These are phyloP conservation scores for Vitis hybrid DNA, from an alignment of 177 flowering plant genomes.

Conservation along the genomic window DNA sequence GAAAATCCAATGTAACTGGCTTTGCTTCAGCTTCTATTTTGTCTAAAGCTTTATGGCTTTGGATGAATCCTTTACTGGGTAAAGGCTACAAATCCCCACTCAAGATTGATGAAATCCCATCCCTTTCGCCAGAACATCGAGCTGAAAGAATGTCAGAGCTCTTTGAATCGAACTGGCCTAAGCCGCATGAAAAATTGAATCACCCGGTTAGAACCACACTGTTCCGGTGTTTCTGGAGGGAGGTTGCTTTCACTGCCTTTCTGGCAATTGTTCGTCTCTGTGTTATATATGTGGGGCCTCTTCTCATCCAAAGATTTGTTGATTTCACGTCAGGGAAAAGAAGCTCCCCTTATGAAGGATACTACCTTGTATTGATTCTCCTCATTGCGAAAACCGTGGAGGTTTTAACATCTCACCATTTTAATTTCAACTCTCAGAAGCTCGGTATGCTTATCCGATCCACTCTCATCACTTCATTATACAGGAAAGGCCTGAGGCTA, in stretches of 20 bases:
- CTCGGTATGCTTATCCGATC: conserved; percentile 83
- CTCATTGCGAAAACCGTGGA: conserved; percentile 69
- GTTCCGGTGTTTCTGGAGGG: conserved; percentile 84
- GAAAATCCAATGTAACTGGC: conserved; percentile 38
- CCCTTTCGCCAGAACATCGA: conserved; percentile 64
- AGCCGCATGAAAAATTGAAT: conserved; percentile 46
- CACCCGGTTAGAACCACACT: conserved; percentile 74
- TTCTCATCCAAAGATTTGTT: conserved; percentile 74
- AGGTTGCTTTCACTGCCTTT: conserved; percentile 61
- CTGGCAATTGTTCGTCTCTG: conserved; percentile 63
- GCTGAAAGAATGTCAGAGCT: conserved; percentile 63
- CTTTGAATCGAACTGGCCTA: conserved; percentile 77
- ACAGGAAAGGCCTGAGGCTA: conserved; percentile 78
- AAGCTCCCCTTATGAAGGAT: conserved; percentile 76
- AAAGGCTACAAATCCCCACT: conserved; percentile 77
- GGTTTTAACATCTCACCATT: conserved; percentile 73
- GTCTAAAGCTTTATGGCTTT: conserved; percentile 70
- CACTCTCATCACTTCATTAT: conserved; percentile 71
- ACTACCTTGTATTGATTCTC: conserved; percentile 64
- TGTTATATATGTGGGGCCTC: conserved; percentile 88
- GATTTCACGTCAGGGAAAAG: conserved; percentile 71
- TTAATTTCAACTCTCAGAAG: conserved; percentile 78
- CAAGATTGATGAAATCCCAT: conserved; percentile 64
- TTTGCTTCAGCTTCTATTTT: conserved; percentile 69
- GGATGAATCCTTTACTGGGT: conserved; percentile 83